Conservation (phyloP, 768 basidiomycete species). For the Auriscalpium vulgare region DNA sequence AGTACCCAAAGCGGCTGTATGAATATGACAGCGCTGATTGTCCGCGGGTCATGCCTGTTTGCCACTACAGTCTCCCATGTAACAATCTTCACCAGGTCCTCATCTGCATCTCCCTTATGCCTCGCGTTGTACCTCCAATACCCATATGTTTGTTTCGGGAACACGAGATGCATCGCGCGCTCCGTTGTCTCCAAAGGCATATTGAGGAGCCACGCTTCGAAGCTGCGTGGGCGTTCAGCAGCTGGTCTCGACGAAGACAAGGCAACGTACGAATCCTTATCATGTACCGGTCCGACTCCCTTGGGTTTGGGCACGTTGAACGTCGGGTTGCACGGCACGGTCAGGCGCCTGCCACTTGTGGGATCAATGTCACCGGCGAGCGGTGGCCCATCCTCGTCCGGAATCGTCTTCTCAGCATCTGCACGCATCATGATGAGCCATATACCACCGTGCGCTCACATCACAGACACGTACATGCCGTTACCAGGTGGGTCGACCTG, state of each 20-base stretch:
- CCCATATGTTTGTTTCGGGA: neutral
- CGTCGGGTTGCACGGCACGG: neutral
- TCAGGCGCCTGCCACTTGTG: neutral
- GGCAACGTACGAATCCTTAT: neutral
- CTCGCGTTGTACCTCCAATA: slow-evolving; percentile 3
- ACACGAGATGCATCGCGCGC: slow-evolving; percentile 10
- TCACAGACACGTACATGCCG: neutral
- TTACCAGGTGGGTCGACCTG: neutral
- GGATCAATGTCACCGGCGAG: neutral
- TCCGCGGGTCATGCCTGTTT: neutral
- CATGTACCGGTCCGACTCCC: neutral
- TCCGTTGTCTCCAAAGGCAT: slow-evolving; percentile 10
- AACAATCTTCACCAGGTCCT: slow-evolving; percentile 1
- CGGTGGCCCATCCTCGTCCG: neutral
- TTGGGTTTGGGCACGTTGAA: neutral
- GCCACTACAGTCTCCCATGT: slow-evolving; percentile 7
- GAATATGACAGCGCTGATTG: no score
- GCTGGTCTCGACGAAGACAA: neutral
- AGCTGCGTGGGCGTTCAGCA: neutral
- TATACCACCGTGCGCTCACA: neutral
- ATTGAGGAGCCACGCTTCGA: slow-evolving; percentile 4
- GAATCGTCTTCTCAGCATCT: neutral
- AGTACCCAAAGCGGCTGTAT: slow-evolving; percentile 12
- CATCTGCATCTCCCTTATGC: slow-evolving; percentile 10
- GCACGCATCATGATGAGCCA: no score